Conservation (phyloP, 352 stramenopile genomes). For the Stramenopiles sp. region DNA sequence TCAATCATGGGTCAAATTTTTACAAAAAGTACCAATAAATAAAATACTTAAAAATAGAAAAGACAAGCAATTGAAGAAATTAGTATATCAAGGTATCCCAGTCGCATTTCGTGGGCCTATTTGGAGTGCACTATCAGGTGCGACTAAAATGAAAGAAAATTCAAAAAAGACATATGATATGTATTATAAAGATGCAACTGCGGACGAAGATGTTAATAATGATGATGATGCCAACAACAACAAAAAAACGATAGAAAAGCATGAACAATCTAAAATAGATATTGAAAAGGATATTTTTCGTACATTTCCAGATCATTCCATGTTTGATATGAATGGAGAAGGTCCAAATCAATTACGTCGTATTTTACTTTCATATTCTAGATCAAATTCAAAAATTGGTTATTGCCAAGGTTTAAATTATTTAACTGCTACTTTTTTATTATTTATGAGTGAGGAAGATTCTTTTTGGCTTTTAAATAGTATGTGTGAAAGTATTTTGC, state of each 20-base stretch:
- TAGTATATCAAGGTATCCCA: conserved; percentile 9
- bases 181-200: no score
- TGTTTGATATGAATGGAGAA: conserved; percentile 16
- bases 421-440: conserved; percentile 41
- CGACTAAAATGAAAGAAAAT: conserved; percentile 32
- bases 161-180: no score
- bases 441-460: conserved; percentile 53
- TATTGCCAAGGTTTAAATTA: conserved; percentile 75
- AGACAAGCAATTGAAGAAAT: conserved; percentile 11
- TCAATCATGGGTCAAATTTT: no score
- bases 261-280: conserved; percentile 30
- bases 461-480: conserved; percentile 53
- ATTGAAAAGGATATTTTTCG: conserved; percentile 63
- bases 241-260: conserved; percentile 37
- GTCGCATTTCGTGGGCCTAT: conserved; percentile 5
- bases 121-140: conserved; percentile 22
- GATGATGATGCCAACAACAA: no score
- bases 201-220: conserved; percentile 33
- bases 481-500: conserved; percentile 63
- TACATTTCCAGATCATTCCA: conserved; percentile 35
- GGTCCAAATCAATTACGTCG: conserved; percentile 36
- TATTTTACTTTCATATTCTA: conserved; percentile 51
- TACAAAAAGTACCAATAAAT: no score
- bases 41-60: no score
- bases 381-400: conserved; percentile 47